Evolutionary conservation across 805 yeast genomes (phyloP).

Genomic region (Scheffersomyces coipomensis): DNA sequence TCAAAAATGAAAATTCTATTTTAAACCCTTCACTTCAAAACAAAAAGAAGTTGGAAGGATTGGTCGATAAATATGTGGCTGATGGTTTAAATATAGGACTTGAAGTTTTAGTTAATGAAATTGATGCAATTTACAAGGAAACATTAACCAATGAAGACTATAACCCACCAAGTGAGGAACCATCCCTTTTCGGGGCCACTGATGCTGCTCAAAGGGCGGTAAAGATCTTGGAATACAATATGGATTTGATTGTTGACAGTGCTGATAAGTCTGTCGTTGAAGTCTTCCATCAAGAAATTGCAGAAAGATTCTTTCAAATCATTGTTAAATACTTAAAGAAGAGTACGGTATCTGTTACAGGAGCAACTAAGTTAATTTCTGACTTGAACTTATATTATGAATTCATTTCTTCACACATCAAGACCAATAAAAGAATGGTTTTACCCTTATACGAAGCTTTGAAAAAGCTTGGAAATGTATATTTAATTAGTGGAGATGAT

Average conservation of each 20-base stretch:
- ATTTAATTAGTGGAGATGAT: conserved; percentile 65
- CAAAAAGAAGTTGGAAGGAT: conserved; percentile 77
- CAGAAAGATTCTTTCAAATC: conserved; percentile 76
- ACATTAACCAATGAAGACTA: conserved; percentile 54
- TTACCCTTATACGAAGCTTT: conserved; percentile 76
- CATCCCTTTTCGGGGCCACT: conserved; percentile 39
- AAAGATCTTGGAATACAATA: conserved; percentile 64
- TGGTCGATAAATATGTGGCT: conserved; percentile 86
- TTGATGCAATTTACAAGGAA: conserved; percentile 58
- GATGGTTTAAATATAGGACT: conserved; percentile 92
- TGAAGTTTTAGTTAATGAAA: conserved; percentile 80
- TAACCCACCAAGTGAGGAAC: conserved; percentile 39
- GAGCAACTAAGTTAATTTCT: conserved; percentile 78
- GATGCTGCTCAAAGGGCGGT: conserved; percentile 66
- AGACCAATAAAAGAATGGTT: conserved; percentile 62
- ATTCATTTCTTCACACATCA: conserved; percentile 52
- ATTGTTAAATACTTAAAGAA: conserved; percentile 77
- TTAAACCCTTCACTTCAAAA: conserved; percentile 72
- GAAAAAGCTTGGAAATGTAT: conserved; percentile 82
- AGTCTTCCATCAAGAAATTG: conserved; percentile 92
- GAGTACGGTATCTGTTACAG: conserved; percentile 67
- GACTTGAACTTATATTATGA: conserved; percentile 79
- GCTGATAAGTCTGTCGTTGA: conserved; percentile 88
- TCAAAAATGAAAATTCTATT: conserved; percentile 73
- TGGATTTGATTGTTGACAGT: conserved; percentile 70